Base-by-base conservation (phyloP, 1,284 basidiomycete species). In the Moesziomyces antarcticus region DNA sequence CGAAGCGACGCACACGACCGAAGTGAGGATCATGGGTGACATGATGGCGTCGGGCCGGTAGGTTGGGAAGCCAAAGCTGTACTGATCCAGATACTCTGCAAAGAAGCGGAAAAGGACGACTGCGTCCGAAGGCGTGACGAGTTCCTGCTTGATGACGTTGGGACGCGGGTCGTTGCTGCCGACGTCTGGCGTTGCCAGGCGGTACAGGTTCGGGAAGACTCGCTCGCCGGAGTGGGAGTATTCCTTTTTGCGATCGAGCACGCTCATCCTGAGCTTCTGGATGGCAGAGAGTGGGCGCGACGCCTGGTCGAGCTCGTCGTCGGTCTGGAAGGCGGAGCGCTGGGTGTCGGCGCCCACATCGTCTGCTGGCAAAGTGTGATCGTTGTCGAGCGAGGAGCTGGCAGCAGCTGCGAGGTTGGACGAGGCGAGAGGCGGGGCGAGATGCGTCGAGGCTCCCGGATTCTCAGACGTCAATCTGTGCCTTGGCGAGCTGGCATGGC, bases 31-130 rank as follows among this genome's bases (percentile, higher is more conserved):
- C 66, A 69, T 69, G 22, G 66, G 66, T 16, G 66, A 69, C 66
- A 69, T 69, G 66, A 62, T 69, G n/a, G 66, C 66, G 24, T 69
- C 66, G 11, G 66, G 66, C 8, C 51, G 46, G 21, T 62, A 69
- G 18, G 66, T 69, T 0, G 66, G 66, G 45, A 69, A 69, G 6
- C 66, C 66, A 20, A 69, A 69, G 37, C 58, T 62, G 51, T 69
- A 69, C 52, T 69, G 66, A 27, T 69, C 66, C 42, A 69, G 50
- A 21, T 69, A 69, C 30, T 69, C 66, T 25, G 66, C 66, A 27
- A 55, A 69, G 66, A 69, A 69, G n/a, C 52, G 46, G 47, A 69
- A 69, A 13, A 69, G 59, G 18, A 61, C 59, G 1, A 69, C 66
- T 3, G 66, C 66, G 35, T 69, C 66, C 3, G 45, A 42, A 0